Conservation (phyloP, 192 early-diverging fungal species). For the Coemansia sp. region DNA sequence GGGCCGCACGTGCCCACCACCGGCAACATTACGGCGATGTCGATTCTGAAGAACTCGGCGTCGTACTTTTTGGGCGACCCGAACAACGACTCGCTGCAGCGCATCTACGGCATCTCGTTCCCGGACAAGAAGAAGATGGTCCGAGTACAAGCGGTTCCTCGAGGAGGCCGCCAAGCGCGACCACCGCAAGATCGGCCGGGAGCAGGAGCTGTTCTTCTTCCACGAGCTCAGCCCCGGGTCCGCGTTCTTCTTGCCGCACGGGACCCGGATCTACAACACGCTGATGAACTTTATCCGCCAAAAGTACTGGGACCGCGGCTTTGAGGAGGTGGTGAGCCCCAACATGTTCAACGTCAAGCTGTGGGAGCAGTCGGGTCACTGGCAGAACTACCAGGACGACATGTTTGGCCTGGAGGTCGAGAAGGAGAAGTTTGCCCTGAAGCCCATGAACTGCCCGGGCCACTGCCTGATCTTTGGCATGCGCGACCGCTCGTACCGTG, state of each 20-base stretch:
- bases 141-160: conserved; percentile 91
- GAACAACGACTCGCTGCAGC: conserved; percentile 96
- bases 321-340: conserved; percentile 93
- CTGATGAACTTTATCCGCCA: conserved; percentile 82
- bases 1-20: conserved; percentile 96
- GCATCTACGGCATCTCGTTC: conserved; percentile 98
- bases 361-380: conserved; percentile 95
- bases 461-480: conserved; percentile 96
- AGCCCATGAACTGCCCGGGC: conserved; percentile 99
- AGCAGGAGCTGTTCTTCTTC: conserved; percentile 99
- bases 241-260: conserved; percentile 93
- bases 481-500: conserved; percentile 91
- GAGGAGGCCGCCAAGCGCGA: conserved; percentile 95
- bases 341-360: conserved; percentile 99
- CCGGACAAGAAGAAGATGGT: conserved; percentile 97
- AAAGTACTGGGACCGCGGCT: conserved; percentile 90
- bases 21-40: conserved; percentile 87
- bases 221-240: conserved; percentile 90
- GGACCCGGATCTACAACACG: conserved; percentile 92
- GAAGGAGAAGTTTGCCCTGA: conserved; percentile 95
- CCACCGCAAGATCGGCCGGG: conserved; percentile 92
- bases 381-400: conserved; percentile 92
- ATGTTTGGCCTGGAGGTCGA: conserved; percentile 96
- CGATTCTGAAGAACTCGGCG: conserved; percentile 93
- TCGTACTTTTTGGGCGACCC: conserved; percentile 98